These are phyloP conservation scores for Kurtzmaniella quercitrusa DNA, from an alignment of 1,139 yeast species.

Conservation along the genomic window DNA sequence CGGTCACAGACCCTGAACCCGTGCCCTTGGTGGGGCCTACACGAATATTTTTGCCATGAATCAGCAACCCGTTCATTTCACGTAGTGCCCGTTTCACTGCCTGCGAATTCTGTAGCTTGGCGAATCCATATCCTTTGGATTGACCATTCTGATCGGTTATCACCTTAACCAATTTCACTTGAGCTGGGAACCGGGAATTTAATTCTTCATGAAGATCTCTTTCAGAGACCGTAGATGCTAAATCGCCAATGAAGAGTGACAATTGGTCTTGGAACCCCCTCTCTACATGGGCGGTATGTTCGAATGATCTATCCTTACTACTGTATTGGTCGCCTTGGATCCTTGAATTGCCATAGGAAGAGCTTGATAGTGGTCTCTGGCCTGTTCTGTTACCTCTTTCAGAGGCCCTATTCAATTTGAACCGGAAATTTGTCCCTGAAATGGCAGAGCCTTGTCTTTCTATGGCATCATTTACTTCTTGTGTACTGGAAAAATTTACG, in stretches of 20 bases:
- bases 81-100: constrained; percentile 70
- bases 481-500: constrained; percentile 68
- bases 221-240: constrained; percentile 75
- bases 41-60: constrained; percentile 73
- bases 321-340: constrained; percentile 9
- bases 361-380: constrained; percentile 23
- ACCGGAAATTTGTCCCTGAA: constrained; percentile 52
- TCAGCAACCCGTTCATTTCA: constrained; percentile 78
- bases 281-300: background rate
- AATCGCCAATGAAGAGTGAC: constrained; percentile 84
- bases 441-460: constrained; percentile 65
- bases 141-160: constrained; percentile 76
- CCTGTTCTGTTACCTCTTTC: constrained; percentile 32
- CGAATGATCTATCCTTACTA: constrained; percentile 7
- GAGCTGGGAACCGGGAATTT: constrained; percentile 60
- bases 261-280: constrained; percentile 13
- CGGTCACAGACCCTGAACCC: background rate
- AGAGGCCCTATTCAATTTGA: constrained; percentile 85
- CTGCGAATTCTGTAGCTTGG: constrained; percentile 69
- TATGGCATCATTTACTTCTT: constrained; percentile 68
- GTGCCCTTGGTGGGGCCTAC: constrained; percentile 30
- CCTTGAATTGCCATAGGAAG: constrained; percentile 1
- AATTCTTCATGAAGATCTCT: constrained; percentile 63
- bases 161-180: constrained; percentile 80
- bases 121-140: constrained; percentile 89